phyloP scores from a whole-genome alignment of 371 early-diverging fungal genomes.

The Mortierella sp. region DNA sequence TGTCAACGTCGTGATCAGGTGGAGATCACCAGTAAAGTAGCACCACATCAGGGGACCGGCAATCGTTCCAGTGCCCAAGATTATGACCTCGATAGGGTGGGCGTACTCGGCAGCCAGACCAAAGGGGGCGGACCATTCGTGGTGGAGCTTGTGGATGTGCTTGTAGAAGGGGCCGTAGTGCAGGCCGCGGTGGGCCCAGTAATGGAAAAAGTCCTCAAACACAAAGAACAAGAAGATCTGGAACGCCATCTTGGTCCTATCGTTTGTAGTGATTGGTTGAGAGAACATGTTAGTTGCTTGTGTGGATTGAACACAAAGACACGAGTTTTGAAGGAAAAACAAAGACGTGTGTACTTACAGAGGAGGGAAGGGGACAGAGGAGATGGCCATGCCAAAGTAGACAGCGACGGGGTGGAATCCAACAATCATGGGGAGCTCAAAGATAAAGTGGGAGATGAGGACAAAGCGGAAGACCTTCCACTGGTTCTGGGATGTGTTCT shows the following conservation, averaged over 20 bases:
- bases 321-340: background rate
- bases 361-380: conserved; percentile 86
- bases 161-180: conserved; percentile 93
- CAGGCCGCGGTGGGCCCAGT: conserved; percentile 86
- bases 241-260: conserved; percentile 35
- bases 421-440: conserved; percentile 89
- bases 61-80: conserved; percentile 83
- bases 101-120: conserved; percentile 92
- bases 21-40: conserved; percentile 69
- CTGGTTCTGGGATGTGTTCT: conserved; percentile 73
- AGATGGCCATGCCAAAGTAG: conserved; percentile 85
- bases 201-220: conserved; percentile 87
- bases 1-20: conserved; percentile 81
- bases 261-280: background rate
- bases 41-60: conserved; percentile 81
- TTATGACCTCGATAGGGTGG: conserved; percentile 83
- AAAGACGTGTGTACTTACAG: conserved; percentile 64
- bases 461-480: conserved; percentile 84
- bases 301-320: background rate
- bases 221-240: conserved; percentile 84
- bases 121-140: conserved; percentile 93
- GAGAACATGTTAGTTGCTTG: background rate
- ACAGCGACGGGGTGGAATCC: conserved; percentile 88
- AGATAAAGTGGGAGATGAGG: conserved; percentile 78
- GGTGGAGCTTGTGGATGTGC: conserved; percentile 93